Evolutionary conservation across 352 stramenopile species (phyloP), one percentile per base, ranked within the genome.

Genomic region (Phytophthora hybrid): DNA sequence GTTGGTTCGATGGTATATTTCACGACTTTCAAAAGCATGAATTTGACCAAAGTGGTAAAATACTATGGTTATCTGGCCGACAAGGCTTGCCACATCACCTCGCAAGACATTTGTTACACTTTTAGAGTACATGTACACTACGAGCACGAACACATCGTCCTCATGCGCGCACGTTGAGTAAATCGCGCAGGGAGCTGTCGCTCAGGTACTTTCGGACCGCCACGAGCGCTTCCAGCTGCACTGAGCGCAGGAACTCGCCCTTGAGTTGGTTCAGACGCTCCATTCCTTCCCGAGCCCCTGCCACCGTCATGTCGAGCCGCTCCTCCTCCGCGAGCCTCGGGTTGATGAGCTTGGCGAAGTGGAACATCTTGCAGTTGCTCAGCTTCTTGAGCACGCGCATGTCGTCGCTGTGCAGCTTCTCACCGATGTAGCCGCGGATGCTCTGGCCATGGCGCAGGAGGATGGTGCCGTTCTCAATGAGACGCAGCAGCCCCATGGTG

Each of bases 381-480:
- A 95, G 71, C 72, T 95, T 95, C 76, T 95, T 94, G 56, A 94
- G 79, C 61, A 93, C 88, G 18, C 88, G 88, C 88, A 94, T 93
- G 68, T 93, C 85, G 53, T 94, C 86, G 46, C 86, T 93, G 71
- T 95, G 86, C 31, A 93, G 73, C 62, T 91, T 93, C 60, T 93
- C 85, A 34, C 85, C 83, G 54, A 94, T 82, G 71, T 90, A 94
- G 0, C 79, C 79, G 7, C 88, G 88, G 53, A 94, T 87, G 57
- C 81, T 92, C 71, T 93, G 84, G 31, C 85, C 83, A 19, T 89
- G 82, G 16, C 81, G 76, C 10, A 95, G 73, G 0, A 83, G 73
- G 34, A 95, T 89, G 9, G 73, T 79, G 11, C 85, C 87, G 56
- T 73, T 88, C 57, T 93, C 84, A 41, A 93, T 87, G 14, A 93